Base-by-base conservation (phyloP, 2,329 filamentous ascomycete species). In the Graphiopsis chlorocephala region DNA sequence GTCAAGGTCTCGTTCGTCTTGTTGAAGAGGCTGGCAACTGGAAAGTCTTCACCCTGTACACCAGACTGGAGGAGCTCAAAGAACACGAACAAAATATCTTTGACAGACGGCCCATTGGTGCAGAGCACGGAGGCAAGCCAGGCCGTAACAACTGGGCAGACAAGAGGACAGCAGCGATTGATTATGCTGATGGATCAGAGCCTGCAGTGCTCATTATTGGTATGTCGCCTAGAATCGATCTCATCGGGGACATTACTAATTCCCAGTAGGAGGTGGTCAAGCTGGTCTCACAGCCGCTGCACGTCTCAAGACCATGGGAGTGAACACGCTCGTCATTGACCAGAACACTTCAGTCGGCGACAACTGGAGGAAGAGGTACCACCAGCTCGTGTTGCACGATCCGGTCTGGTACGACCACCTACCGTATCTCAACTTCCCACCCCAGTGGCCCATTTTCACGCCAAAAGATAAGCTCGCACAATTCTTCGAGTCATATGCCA, bases 391-490 rank as follows among this genome's bases (percentile, higher is more conserved):
- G 38, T 26, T 65, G 12, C 88, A 91, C 68, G 88, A 90, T 68
- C 87, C 88, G 0, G 85, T 90, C 3, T 88, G 79, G 75, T 80
- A 77, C 61, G 82, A 84, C 64, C 84, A 86, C 69, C 77, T 90
- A 77, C 86, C 88, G 0, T 91, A 89, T 72, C 68, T 91, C 1
- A 77, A 78, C 0, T 91, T 90, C 72, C 89, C 88, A 0, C 72
- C 81, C 0, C 81, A 82, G 57, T 91, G 88, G 88, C 88, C 88
- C 4, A 76, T 89, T 17, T 91, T 89, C 74, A 90, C 88, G 0
- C 87, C 88, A 5, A 90, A 90, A 12, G 88, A 91, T 74, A 91
- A 91, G 71, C 78, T 90, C 0, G 89, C 82, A 1, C 86, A 90
- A 35, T 91, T 86, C 76, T 87, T 91, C 66, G 87, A 90, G 67